Evolutionary conservation across 2,329 filamentous ascomycete genomes (phyloP), one percentile per base, ranked within the genome.

Genomic region (Arthrobotrys sphaeroides): DNA sequence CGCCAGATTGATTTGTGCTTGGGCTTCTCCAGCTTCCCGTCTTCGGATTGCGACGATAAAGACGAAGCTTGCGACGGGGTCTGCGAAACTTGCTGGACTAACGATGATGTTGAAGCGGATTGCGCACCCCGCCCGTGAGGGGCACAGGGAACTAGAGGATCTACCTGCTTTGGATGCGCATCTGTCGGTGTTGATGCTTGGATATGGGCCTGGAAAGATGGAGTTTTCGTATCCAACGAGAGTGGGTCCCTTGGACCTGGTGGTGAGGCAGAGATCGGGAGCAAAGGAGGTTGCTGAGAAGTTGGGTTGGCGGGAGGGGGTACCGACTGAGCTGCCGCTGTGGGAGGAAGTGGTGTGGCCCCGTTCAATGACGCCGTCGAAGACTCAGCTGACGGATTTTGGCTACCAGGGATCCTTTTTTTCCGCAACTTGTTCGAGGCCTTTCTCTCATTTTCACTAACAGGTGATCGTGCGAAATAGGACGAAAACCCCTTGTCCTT

Each of bases 381-480:
- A 81, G 94, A 97, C 78, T 97, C 93, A 0, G 94, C 94, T 81
- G 94, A 97, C 18, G 90, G 90, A 79, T 93, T 94, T 20, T 91
- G 84, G 80, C 91, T 92, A 43, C 89, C 90, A 0, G 91, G 90
- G 66, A 91, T 85, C 77, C 90, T 87, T 83, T 92, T 97, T 85
- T 98, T 98, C 82, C 90, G 91, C 60, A 99, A 84, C 83, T 97
- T 97, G 80, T 97, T 97, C 0, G 93, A 92, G 81, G 90, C 90
- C 49, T 91, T 88, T 79, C 87, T 89, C 77, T 90, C 90, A 38
- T 84, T 86, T 43, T 88, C 87, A 24, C 84, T 85, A 0, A 86
- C 86, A 0, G 90, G 88, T 1, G 91, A 90, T 77, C 90, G 87
- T 79, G 91, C 87, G 80, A 96, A 91, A 38, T 96, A 84, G 79